These are phyloP conservation scores for Escovopsis weberi DNA, from an alignment of 2,329 filamentous ascomycete species.

Conservation along the genomic window DNA sequence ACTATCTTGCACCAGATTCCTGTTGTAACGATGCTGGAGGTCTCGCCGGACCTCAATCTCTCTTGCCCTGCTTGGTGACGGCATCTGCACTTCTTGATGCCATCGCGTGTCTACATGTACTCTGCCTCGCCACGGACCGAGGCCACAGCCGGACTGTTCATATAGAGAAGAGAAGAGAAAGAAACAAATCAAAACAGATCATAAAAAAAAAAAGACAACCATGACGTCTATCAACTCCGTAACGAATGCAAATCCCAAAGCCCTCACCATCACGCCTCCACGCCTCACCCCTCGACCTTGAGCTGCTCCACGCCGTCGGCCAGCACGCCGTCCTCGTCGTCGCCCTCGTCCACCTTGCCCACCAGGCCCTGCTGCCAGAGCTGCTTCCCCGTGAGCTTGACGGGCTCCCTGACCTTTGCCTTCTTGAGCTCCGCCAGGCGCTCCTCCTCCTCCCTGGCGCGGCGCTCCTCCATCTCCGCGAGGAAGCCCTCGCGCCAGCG, in stretches of 20 bases:
- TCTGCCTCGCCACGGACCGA: too few relatives aligned
- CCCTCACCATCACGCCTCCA: too few relatives aligned
- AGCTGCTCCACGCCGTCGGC: conserved; percentile 54
- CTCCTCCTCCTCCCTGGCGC: conserved; percentile 56
- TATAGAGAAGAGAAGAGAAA: background rate
- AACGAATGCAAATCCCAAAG: conserved; percentile 12
- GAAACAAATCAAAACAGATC: background rate
- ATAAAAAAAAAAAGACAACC: conserved; percentile 1
- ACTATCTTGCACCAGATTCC: too few relatives aligned
- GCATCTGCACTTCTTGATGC: too few relatives aligned
- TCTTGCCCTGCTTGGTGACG: too few relatives aligned
- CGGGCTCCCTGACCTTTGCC: conserved; percentile 59
- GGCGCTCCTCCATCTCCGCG: conserved; percentile 65
- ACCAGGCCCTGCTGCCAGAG: conserved; percentile 65
- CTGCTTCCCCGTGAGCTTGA: conserved; percentile 57
- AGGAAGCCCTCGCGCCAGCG: conserved; percentile 69
- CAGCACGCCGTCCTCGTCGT: conserved; percentile 47
- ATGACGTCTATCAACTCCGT: conserved; percentile 9
- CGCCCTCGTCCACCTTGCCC: conserved; percentile 50
- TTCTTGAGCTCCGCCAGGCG: conserved; percentile 72
- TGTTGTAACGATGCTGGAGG: too few relatives aligned
- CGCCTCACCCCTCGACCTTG: conserved; percentile 40
- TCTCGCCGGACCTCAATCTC: too few relatives aligned
- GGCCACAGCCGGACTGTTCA: too few relatives aligned
- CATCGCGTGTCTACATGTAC: too few relatives aligned